A percentile compares a stretch with the other conserved stretches of the same genome.
These are phyloP conservation scores for Pseudopithomyces maydicus DNA, from an alignment of 2,329 filamentous ascomycete genomes.

Conservation along the genomic window DNA sequence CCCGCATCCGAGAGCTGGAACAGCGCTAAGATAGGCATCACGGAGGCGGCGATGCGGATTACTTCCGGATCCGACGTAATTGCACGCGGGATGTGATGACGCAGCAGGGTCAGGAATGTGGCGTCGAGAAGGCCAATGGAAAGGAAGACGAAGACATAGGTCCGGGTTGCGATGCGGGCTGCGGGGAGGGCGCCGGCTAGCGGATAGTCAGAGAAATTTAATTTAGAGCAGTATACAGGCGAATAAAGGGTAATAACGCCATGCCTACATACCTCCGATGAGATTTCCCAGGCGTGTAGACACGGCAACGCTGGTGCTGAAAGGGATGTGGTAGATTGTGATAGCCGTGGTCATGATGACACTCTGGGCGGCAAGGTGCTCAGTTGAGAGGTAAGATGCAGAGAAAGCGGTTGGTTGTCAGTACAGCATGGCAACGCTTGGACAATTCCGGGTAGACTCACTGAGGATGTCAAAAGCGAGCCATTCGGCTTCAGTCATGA, in stretches of 20 bases:
- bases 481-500: conserved; percentile 81
- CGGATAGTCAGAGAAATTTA: neutral
- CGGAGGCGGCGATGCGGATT: conserved; percentile 35
- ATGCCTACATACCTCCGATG: conserved; percentile 29
- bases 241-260: neutral
- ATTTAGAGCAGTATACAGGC: neutral
- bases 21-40: conserved; percentile 42
- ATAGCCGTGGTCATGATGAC: conserved; percentile 43
- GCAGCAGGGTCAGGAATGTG: conserved; percentile 32
- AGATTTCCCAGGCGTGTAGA: conserved; percentile 47
- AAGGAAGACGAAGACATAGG: conserved; percentile 40
- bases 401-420: conserved; percentile 59
- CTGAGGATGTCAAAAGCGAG: conserved; percentile 53
- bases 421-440: neutral
- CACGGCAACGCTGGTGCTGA: conserved; percentile 41
- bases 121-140: conserved; percentile 43
- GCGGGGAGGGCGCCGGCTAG: conserved; percentile 37
- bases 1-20: conserved; percentile 48
- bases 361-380: conserved; percentile 79
- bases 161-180: conserved; percentile 39
- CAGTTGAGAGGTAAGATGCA: conserved; percentile 77
- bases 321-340: conserved; percentile 48
- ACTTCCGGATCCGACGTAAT: conserved; percentile 45
- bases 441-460: neutral
- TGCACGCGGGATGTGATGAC: conserved; percentile 38